phyloP scores from a whole-genome alignment of 2,329 filamentous ascomycete genomes.

The Scedosporium apiospermum region DNA sequence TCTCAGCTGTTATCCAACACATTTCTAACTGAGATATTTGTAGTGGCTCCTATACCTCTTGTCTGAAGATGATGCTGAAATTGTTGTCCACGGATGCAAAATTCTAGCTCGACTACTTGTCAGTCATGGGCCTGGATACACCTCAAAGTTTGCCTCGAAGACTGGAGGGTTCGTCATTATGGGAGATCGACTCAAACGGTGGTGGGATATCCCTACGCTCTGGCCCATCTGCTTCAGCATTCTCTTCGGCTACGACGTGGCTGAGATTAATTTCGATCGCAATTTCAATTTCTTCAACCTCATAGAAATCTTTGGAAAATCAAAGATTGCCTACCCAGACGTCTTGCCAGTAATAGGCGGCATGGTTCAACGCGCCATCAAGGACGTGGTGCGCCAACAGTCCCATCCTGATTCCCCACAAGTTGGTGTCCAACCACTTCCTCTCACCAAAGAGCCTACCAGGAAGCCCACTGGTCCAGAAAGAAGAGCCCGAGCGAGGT shows the following conservation, averaged over 20 bases:
- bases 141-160: slow-evolving; percentile 73
- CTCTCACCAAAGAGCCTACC: neutral
- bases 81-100: slow-evolving; percentile 70
- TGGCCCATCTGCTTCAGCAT: slow-evolving; percentile 88
- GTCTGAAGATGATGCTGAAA: slow-evolving; percentile 74
- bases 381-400: slow-evolving; percentile 55
- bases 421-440: neutral
- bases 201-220: slow-evolving; percentile 77
- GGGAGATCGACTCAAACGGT: slow-evolving; percentile 69
- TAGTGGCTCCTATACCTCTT: slow-evolving; percentile 89
- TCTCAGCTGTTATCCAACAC: neutral
- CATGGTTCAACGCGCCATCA: slow-evolving; percentile 81
- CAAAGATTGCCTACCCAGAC: slow-evolving; percentile 65
- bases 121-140: slow-evolving; percentile 72
- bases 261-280: slow-evolving; percentile 61
- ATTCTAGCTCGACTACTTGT: slow-evolving; percentile 78
- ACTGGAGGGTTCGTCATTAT: slow-evolving; percentile 83
- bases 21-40: slow-evolving; percentile 15
- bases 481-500: slow-evolving; percentile 41
- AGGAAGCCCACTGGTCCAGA: neutral
- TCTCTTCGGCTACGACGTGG: slow-evolving; percentile 75
- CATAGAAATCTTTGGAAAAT: slow-evolving; percentile 60
- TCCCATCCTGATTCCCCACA: slow-evolving; percentile 47
- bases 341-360: slow-evolving; percentile 69
- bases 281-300: slow-evolving; percentile 68